Base-by-base conservation (phyloP, 106 monocot genomes). In the Triglochin maritima region DNA sequence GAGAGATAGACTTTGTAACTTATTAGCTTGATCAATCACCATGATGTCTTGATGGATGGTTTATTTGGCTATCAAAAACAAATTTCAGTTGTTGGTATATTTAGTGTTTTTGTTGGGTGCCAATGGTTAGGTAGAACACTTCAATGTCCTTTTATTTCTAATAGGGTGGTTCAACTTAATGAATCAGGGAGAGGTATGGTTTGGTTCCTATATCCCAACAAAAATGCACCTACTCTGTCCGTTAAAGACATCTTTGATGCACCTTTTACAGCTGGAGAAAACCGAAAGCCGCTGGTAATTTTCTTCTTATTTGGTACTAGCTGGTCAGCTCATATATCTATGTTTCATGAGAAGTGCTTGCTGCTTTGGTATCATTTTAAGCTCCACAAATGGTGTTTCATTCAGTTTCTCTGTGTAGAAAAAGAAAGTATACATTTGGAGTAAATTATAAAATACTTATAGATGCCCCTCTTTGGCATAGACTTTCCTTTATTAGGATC, bases 161-260 rank as follows among this genome's bases (percentile, higher is more conserved):
- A 29, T 0, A 29, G 29, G 29, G 29, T 29, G 29, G 29, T 29
- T 29, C 29, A 29, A 0, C 29, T 64, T 14, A 59, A 15, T 45
- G 45, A 45, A 48, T 14, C 64, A 96, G 95, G 95, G 49, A 88
- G 86, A 77, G 66, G 42, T 49, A 84, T 50, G 73, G 79, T 91
- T 45, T 91, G 83, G 81, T 75, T 96, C 64, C 73, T 96, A 9
- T 96, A 96, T 81, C 95, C 95, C 49, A 88, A 84, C 67, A 81
- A 78, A 71, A 88, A 72, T 77, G 57, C 74, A 50, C 55, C 69
- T 70, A 74, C 87, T 10, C 80, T 71, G 59, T 83, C 80, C 56
- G 72, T 88, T 72, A 75, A 76, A 63, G 91, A 96, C 73, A 68
- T 88, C 53, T 73, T 80, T 71, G 61, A 75, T 47, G 50, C 56